Percentiles rank a stretch among this genome's conserved stretches.
phyloP scores from a whole-genome alignment of 2,329 filamentous ascomycete genomes.

The Diaporthe velutina region DNA sequence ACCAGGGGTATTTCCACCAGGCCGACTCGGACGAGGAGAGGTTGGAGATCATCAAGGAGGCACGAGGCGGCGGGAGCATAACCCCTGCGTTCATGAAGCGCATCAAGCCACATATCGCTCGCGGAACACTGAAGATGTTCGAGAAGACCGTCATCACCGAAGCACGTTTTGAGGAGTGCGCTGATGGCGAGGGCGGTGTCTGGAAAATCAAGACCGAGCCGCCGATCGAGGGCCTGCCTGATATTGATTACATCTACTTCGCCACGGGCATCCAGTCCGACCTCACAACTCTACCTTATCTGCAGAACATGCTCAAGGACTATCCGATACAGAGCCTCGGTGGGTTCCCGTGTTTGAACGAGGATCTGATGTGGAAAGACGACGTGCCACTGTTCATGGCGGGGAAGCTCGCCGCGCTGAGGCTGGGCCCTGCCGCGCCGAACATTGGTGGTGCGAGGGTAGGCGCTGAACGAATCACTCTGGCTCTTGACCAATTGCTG shows the following conservation, averaged over 20 bases:
- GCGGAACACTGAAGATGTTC: slow-evolving; percentile 66
- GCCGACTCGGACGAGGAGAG: slow-evolving; percentile 79
- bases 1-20: slow-evolving; percentile 83
- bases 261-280: slow-evolving; percentile 80
- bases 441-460: slow-evolving; percentile 81
- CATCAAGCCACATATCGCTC: slow-evolving; percentile 70
- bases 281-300: slow-evolving; percentile 69
- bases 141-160: slow-evolving; percentile 68
- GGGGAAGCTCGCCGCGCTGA: slow-evolving; percentile 75
- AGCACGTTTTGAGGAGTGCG: slow-evolving; percentile 61
- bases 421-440: slow-evolving; percentile 78
- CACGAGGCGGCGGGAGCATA: slow-evolving; percentile 82
- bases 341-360: slow-evolving; percentile 79
- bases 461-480: slow-evolving; percentile 80
- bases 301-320: slow-evolving; percentile 69
- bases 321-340: slow-evolving; percentile 73
- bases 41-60: slow-evolving; percentile 73
- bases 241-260: slow-evolving; percentile 75
- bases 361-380: slow-evolving; percentile 81
- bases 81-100: slow-evolving; percentile 77
- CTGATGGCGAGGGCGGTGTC: slow-evolving; percentile 47
- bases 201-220: slow-evolving; percentile 66
- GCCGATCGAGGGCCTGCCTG: slow-evolving; percentile 63
- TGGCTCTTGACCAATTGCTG: slow-evolving; percentile 74
- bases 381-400: slow-evolving; percentile 81